phyloP scores from a whole-genome alignment of 2,329 filamentous ascomycete species.

The Colletotrichum orbiculare region DNA sequence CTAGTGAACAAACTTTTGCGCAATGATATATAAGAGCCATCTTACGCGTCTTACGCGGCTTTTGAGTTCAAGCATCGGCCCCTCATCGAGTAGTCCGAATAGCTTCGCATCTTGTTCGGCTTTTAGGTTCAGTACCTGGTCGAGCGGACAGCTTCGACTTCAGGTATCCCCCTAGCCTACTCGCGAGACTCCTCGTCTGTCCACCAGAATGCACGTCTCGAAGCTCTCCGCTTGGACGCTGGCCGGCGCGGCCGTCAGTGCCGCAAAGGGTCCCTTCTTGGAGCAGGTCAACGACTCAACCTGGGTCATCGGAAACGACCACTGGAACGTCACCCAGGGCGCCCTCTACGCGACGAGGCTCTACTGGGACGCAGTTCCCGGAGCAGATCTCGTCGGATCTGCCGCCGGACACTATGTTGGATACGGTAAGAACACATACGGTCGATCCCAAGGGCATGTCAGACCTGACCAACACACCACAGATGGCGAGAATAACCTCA shows the following conservation, averaged over 20 bases:
- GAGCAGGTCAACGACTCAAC: slow-evolving; percentile 25
- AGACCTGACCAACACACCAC: slow-evolving; percentile 11
- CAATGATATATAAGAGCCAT: neutral
- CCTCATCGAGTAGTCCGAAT: too few relatives aligned
- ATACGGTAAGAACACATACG: slow-evolving; percentile 12
- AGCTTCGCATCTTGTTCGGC: neutral
- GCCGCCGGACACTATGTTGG: slow-evolving; percentile 32
- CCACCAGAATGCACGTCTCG: slow-evolving; percentile 10
- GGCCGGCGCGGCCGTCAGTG: slow-evolving; percentile 9
- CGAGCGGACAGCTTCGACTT: neutral
- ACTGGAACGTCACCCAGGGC: slow-evolving; percentile 37
- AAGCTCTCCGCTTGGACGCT: slow-evolving; percentile 12
- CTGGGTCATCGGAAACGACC: slow-evolving; percentile 36
- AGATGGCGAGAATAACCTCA: slow-evolving; percentile 34
- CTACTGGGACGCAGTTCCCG: slow-evolving; percentile 33
- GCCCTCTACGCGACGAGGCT: slow-evolving; percentile 31
- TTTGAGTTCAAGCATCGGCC: too few relatives aligned
- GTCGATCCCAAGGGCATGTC: neutral
- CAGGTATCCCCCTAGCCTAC: neutral
- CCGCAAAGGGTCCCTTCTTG: slow-evolving; percentile 32
- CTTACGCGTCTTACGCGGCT: neutral
- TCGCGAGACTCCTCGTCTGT: neutral
- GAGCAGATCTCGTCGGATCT: slow-evolving; percentile 34
- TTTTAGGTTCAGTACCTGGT: too few relatives aligned
- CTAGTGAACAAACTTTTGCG: neutral